Base-by-base conservation (phyloP, 257 asterid species). In the Parsonsia alboflavescens region DNA sequence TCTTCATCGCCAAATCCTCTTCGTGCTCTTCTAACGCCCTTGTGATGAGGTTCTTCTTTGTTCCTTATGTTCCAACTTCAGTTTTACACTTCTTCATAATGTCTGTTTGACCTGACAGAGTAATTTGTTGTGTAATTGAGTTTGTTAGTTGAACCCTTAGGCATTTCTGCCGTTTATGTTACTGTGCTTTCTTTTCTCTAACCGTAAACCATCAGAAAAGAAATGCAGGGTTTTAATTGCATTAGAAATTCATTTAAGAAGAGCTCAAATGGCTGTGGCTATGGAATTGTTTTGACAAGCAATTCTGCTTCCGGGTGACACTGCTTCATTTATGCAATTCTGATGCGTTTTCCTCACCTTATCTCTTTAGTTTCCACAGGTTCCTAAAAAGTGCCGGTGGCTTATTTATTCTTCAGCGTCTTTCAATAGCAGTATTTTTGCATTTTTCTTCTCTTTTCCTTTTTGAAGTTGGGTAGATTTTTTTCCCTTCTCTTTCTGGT, bases 221-320 rank as follows among this genome's bases (percentile, higher is more conserved):
- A 33, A 70, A 66, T 84, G 78, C 67, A 91, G 97, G 86, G 77
- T 48, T 62, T 62, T 65, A 64, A 45, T 63, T 65, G 57, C 76
- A 79, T 85, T 50, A 77, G 86, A 10, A 76, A 77, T 68, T 42
- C 72, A 50, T 54, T 65, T 57, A 79, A 59, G 80, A 80, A 76
- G 78, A 76, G 68, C 41, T 70, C 58, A 16, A 74, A 50, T 30
- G 15, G 75, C 42, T 76, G 75, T 41, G 12, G 70, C 49, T 74
- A 45, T 75, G 81, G 57, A 73, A 53, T 58, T 56, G 59, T 30
- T 42, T 70, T 50, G 26, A 41, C 62, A 82, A 63, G 67, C 46
- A 80, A 78, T 73, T 85, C 85, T 65, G 80, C 80, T 63, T 65
- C 83, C 72, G n/a, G 81, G 80, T 30, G 81, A 73, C 56, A 79